A percentile compares a stretch with the other conserved stretches of the same genome.
Conservation (phyloP, 495 filamentous ascomycete genomes). For the Aspergillus nanangensis region DNA sequence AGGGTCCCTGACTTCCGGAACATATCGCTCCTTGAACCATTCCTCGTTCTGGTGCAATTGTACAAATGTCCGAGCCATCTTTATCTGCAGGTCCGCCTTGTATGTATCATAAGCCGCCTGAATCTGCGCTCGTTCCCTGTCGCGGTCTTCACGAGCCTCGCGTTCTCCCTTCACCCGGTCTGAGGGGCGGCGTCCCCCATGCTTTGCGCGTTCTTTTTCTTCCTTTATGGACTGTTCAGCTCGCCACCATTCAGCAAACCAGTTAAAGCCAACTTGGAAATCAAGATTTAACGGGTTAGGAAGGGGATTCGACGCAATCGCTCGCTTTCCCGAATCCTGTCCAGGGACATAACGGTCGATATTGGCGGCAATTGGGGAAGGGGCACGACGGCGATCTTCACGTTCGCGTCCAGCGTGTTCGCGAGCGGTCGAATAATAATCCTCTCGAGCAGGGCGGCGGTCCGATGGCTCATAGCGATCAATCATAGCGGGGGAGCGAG, state of each 20-base stretch:
- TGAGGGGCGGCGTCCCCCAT: conserved; percentile 67
- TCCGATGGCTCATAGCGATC: conserved; percentile 68
- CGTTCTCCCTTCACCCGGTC: conserved; percentile 69
- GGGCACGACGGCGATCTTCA: conserved; percentile 61
- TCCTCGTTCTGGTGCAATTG: conserved; percentile 87
- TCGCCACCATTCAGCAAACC: conserved; percentile 96
- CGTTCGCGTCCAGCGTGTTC: conserved; percentile 68
- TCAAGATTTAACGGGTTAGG: conserved; percentile 80
- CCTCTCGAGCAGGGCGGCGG: conserved; percentile 45
- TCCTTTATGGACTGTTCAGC: conserved; percentile 80
- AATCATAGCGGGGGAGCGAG: conserved; percentile 66
- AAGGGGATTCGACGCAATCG: conserved; percentile 65
- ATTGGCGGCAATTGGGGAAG: conserved; percentile 59
- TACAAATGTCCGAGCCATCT: conserved; percentile 86
- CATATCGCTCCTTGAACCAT: conserved; percentile 96
- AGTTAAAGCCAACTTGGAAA: conserved; percentile 94
- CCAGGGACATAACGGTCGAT: conserved; percentile 97
- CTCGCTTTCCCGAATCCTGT: conserved; percentile 57
- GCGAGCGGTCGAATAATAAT: conserved; percentile 48
- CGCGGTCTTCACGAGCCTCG: conserved; percentile 79
- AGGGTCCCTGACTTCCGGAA: conserved; percentile 68
- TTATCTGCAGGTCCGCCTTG: conserved; percentile 88
- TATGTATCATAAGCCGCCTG: conserved; percentile 90
- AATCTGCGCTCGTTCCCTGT: conserved; percentile 83
- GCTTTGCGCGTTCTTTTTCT: conserved; percentile 73